Percentiles rank a stretch among this genome's conserved stretches.
Evolutionary conservation across 345 rosid species (phyloP).

Genomic region (Pseudoturritis turrita): DNA sequence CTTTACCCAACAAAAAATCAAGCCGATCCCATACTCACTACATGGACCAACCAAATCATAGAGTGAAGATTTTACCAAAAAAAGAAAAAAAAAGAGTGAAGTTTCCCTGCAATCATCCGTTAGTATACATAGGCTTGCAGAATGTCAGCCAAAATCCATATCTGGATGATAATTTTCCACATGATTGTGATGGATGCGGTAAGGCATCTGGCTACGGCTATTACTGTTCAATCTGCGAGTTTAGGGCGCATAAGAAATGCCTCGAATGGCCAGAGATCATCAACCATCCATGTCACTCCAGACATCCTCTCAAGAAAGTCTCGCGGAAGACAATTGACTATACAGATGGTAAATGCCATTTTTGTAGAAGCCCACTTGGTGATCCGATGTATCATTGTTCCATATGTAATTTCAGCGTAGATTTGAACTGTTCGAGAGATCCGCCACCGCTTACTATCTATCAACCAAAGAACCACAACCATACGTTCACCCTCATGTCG

Average conservation of each 20-base stretch:
- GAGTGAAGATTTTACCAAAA: no score
- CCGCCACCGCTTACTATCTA: background rate
- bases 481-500: background rate
- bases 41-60: no score
- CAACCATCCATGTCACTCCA: background rate
- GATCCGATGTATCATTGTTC: background rate
- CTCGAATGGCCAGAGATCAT: background rate
- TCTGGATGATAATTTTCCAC: no score
- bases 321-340: background rate
- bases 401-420: background rate
- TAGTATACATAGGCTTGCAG: no score
- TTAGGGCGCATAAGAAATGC: background rate
- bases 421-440: accelerated
- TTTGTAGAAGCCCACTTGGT: background rate
- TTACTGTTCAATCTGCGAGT: background rate
- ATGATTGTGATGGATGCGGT: background rate
- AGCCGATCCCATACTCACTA: no score
- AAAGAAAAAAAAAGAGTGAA: no score
- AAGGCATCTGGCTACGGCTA: background rate
- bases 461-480: background rate
- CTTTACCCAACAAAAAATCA: no score
- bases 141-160: no score
- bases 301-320: background rate
- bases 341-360: background rate
- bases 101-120: no score